Evolutionary conservation across 805 yeast genomes (phyloP).

Genomic region (Kazachstania viticola): DNA sequence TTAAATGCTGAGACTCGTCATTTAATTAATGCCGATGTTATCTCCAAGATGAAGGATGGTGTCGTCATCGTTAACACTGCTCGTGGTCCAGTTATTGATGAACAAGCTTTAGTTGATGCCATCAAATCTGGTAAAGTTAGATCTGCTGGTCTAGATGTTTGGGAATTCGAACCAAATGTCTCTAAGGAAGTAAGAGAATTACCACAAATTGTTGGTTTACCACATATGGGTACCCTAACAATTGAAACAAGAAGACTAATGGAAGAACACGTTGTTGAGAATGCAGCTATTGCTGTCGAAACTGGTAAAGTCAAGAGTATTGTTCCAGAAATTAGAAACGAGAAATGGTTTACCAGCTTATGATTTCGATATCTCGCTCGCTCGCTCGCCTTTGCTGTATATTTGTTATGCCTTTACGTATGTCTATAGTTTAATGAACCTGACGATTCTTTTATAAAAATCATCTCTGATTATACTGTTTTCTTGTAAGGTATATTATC

Average conservation of each 20-base stretch:
- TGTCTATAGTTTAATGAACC: too few species aligned
- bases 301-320: constrained; percentile 61
- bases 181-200: constrained; percentile 46
- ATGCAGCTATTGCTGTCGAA: constrained; percentile 44
- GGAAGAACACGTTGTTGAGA: constrained; percentile 71
- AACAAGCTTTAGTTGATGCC: constrained; percentile 41
- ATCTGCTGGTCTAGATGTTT: constrained; percentile 64
- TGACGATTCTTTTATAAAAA: too few species aligned
- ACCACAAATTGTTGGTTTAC: constrained; percentile 66
- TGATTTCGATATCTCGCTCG: too few species aligned
- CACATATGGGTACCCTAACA: constrained; percentile 84
- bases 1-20: constrained; percentile 63
- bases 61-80: constrained; percentile 73
- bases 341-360: constrained; percentile 24
- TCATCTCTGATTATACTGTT: too few species aligned
- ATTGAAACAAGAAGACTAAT: constrained; percentile 62
- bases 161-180: constrained; percentile 65
- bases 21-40: constrained; percentile 46
- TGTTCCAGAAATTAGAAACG: constrained; percentile 64
- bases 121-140: constrained; percentile 54
- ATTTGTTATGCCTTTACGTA: too few species aligned
- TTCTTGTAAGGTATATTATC: too few species aligned
- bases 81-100: constrained; percentile 76
- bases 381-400: too few species aligned
- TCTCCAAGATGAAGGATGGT: constrained; percentile 66